Evolutionary conservation across 495 filamentous ascomycete species (phyloP), one percentile per base, ranked within the genome.

Genomic region (Neurospora sp.): DNA sequence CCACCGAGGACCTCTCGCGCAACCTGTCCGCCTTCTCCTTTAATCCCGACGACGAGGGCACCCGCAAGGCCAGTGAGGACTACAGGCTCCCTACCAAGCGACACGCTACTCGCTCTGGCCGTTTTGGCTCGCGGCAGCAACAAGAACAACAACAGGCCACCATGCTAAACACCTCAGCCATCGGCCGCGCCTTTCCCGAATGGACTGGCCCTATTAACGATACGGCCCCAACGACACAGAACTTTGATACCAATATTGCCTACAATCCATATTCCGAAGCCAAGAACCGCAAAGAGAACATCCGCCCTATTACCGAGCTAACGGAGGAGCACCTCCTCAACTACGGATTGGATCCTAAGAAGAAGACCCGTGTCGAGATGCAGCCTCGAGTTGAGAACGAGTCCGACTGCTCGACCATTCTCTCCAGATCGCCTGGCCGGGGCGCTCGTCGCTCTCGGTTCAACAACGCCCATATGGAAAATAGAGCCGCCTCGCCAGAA

Each of bases 181-280:
- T 91, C 61, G 87, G 86, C 31, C 86, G 85, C 75, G 84, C 86
- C 70, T 91, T 91, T 79, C 90, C 90, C 31, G 86, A 91, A 74
- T 91, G 83, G 83, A 82, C 78, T 48, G 76, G 78, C 14, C 76
- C 76, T 40, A 73, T 77, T 44, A 39, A 59, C 73, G 75, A 74
- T 70, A 74, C 40, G 68, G 70, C 73, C 61, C 27, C 38, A 35
- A 76, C 76, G 8, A 72, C 77, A 39, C 72, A 76, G 70, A 79
- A 70, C 41, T 53, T 75, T 40, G 76, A 79, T 40, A 69, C 74
- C 69, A 71, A 74, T 6, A 70, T 70, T 3, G 68, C 69, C 27
- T 61, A 69, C 71, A 76, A 72, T 70, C 40, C 74, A 59, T 68
- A 74, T 69, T 42, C 77, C 65, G 68, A 53, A 59, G 40, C 72